Percentiles rank a stretch among this genome's conserved stretches.
These are phyloP conservation scores for Ananas comosus DNA, from an alignment of 176 grass and related monocot genomes.

Conservation along the genomic window DNA sequence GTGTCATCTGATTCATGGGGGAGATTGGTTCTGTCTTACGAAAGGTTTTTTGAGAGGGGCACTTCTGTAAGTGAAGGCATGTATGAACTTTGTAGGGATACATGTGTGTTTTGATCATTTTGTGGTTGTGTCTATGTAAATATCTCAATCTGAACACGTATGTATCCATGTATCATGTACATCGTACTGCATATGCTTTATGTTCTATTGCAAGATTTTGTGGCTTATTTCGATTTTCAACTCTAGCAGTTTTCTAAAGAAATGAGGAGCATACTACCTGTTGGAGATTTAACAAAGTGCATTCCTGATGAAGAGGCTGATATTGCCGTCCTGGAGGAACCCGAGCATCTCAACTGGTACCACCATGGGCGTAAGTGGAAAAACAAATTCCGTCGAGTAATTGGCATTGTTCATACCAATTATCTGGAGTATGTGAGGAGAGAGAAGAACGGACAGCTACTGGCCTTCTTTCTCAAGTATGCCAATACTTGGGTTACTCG, in stretches of 20 bases:
- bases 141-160: no score
- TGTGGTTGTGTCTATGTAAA: no score
- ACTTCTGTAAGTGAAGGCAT: no score
- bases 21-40: no score
- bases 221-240: neutral
- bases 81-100: no score
- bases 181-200: neutral
- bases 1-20: neutral
- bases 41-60: no score
- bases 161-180: no score
- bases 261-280: conserved; percentile 86
- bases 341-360: conserved; percentile 95
- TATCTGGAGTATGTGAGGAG: conserved; percentile 97
- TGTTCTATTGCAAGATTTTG: neutral
- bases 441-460: conserved; percentile 76
- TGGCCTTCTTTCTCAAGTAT: conserved; percentile 72
- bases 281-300: conserved; percentile 72
- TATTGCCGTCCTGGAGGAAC: conserved; percentile 88
- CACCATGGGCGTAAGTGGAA: conserved; percentile 90
- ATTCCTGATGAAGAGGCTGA: conserved; percentile 84
- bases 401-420: conserved; percentile 91
- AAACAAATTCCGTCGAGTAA: conserved; percentile 70
- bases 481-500: conserved; percentile 75
- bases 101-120: no score
- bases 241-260: conserved; percentile 63